Base-by-base conservation (phyloP, 768 basidiomycete genomes). In the Serendipita sp. region DNA sequence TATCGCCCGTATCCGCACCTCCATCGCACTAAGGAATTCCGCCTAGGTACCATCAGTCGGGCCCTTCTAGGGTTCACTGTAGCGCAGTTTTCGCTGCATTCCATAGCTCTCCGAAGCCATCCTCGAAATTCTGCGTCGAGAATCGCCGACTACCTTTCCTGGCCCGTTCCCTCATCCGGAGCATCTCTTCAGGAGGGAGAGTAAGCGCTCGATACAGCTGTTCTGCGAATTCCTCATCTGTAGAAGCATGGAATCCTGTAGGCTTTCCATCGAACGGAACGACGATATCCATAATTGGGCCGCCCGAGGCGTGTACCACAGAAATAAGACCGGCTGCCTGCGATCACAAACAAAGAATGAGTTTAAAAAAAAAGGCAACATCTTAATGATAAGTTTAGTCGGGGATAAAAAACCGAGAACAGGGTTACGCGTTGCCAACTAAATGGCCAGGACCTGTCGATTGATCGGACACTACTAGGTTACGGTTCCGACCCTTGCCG, bases 281-380 rank as follows among this genome's bases (percentile, higher is more conserved):
- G 53, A 97, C 84, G 65, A 99, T 97, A 72, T 98, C 96, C 65
- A 84, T 80, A 28, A 93, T 73, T 0, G 95, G 95, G 0, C 95
- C 95, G 2, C 90, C 96, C 0, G 93, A 96, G 1, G 89, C 89
- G 71, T 99, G 93, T 0, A 87, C 84, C 2, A 98, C 83, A 0
- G 93, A 91, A 13, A 97, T 89, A 15, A 93, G 82, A 0, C 95
- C 95, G 2, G 96, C 92, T 8, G 92, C 94, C 94, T 97, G 67
- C 18, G 34, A 16, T 45, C 11, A 63, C 10, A 47, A 10, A 65
- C 3, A 46, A 48, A 32, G 44, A 15, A 41, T 13, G 13, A 41
- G 13, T 41, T 5, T 0, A 41, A 41, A 13, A 5, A 7, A 13
- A 41, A 41, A 65, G n/a, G 5, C 18, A 51, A 8, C 8, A 5